Percentiles rank a stretch among this genome's conserved stretches.
Conservation (phyloP, 129 eudicot genomes). For the Centaurea solstitialis region DNA sequence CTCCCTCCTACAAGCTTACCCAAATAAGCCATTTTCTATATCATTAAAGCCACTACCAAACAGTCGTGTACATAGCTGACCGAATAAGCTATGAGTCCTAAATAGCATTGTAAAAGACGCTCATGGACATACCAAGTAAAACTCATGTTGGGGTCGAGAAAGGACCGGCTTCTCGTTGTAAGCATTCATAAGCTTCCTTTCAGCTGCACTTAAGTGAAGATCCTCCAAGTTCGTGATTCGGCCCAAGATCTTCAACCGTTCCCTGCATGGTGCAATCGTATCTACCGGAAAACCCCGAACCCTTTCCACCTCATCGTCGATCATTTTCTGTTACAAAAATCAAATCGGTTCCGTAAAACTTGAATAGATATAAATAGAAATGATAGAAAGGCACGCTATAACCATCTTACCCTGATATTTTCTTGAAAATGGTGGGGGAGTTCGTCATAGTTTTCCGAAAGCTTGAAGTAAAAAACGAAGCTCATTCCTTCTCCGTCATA, state of each 20-base stretch:
- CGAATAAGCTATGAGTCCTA: neutral
- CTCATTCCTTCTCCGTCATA: slow-evolving; percentile 92
- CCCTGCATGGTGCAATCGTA: slow-evolving; percentile 69
- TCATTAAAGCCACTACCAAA: too few species aligned
- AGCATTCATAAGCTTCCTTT: slow-evolving; percentile 78
- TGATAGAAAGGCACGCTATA: neutral
- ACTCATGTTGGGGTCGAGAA: slow-evolving; percentile 91
- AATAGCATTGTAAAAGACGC: neutral
- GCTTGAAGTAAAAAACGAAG: slow-evolving; percentile 76
- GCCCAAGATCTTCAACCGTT: slow-evolving; percentile 80
- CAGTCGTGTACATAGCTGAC: neutral
- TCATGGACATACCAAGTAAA: slow-evolving; percentile 54
- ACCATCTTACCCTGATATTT: slow-evolving; percentile 62
- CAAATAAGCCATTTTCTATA: too few species aligned
- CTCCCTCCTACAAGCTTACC: too few species aligned
- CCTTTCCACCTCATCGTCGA: slow-evolving; percentile 76
- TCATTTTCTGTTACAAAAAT: slow-evolving; percentile 50
- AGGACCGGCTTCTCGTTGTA: slow-evolving; percentile 91
- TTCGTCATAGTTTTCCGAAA: slow-evolving; percentile 70
- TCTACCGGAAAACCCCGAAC: slow-evolving; percentile 70
- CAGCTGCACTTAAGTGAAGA: slow-evolving; percentile 62
- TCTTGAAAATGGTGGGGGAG: slow-evolving; percentile 85
- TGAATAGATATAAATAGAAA: neutral
- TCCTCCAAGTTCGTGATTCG: slow-evolving; percentile 69
- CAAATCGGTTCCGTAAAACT: neutral